These are phyloP conservation scores for Yamadazyma membranifaciens DNA, from an alignment of 1,139 yeast genomes.

Conservation along the genomic window DNA sequence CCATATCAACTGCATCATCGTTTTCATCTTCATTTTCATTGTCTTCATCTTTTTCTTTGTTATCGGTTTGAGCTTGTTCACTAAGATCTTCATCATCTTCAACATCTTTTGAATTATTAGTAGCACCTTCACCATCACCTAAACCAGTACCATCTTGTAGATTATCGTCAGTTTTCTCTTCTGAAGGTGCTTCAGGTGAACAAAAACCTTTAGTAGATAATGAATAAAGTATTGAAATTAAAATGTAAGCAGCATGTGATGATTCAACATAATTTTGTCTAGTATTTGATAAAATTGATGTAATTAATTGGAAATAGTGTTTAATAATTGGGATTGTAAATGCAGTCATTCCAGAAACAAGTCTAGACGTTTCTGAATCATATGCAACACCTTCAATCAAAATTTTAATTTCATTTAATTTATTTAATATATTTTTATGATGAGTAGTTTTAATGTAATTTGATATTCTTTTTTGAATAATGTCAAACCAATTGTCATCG, in stretches of 20 bases:
- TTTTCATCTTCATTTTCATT: constrained; percentile 49
- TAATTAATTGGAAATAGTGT: constrained; percentile 49
- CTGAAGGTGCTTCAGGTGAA: constrained; percentile 79
- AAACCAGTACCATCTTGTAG: constrained; percentile 90
- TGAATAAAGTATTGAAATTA: constrained; percentile 55
- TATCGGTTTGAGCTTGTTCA: constrained; percentile 85
- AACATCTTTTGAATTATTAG: constrained; percentile 72
- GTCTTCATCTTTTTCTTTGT: constrained; percentile 61
- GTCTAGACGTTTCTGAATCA: constrained; percentile 31
- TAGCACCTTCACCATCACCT: constrained; percentile 94
- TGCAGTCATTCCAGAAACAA: constrained; percentile 44
- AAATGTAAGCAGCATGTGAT: constrained; percentile 60
- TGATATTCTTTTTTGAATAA: constrained; percentile 45
- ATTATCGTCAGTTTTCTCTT: constrained; percentile 61
- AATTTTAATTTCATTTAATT: constrained; percentile 19
- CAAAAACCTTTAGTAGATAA: constrained; percentile 90
- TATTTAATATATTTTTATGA: constrained; percentile 25
- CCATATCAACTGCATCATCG: constrained; percentile 87
- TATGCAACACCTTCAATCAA: constrained; percentile 30
- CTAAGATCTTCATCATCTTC: constrained; percentile 90
- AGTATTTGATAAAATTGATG: constrained; percentile 38
- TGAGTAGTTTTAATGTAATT: constrained; percentile 30
- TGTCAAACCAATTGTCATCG: constrained; percentile 64
- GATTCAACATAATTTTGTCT: constrained; percentile 48
- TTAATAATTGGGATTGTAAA: constrained; percentile 59